These are phyloP conservation scores for Fonsecaea erecta DNA, from an alignment of 2,329 filamentous ascomycete species.

Conservation along the genomic window DNA sequence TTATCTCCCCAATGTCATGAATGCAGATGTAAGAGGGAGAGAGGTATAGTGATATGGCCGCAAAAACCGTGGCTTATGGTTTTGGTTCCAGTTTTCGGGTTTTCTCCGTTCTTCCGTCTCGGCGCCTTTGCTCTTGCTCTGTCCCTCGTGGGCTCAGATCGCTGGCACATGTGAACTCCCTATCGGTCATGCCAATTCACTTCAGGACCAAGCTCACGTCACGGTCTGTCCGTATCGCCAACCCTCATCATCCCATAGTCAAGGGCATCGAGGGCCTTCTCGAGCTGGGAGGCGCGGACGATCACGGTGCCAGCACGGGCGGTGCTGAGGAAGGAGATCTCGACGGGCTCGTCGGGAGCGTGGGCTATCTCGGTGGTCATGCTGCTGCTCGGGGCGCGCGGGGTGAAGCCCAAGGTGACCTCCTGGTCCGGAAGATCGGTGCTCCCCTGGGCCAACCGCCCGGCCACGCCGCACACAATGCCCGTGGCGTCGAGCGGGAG, in stretches of 20 bases:
- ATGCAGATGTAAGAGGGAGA: too few species aligned
- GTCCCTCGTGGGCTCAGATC: too few species aligned
- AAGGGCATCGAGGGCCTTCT: slow-evolving; percentile 74
- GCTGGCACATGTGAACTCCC: too few species aligned
- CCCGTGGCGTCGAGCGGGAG: slow-evolving; percentile 87
- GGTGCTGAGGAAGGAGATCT: slow-evolving; percentile 90
- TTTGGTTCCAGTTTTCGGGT: too few species aligned
- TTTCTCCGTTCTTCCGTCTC: too few species aligned
- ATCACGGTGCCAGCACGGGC: slow-evolving; percentile 89
- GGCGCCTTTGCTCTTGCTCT: too few species aligned
- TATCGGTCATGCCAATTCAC: too few species aligned
- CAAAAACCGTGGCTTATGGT: too few species aligned
- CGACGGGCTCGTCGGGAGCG: slow-evolving; percentile 54
- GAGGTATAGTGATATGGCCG: too few species aligned
- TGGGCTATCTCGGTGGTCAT: background rate
- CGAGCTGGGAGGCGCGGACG: slow-evolving; percentile 73
- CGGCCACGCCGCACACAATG: slow-evolving; percentile 92
- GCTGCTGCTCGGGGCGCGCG: background rate
- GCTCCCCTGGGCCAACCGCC: slow-evolving; percentile 76
- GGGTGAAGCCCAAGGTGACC: background rate
- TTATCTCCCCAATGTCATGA: too few species aligned
- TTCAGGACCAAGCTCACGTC: background rate
- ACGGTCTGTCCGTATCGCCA: background rate
- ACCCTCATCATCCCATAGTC: slow-evolving; percentile 41
- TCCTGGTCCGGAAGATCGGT: slow-evolving; percentile 42